Evolutionary conservation across 345 rosid species (phyloP), one percentile per base, ranked within the genome.

Genomic region (Trapa bicornis): DNA sequence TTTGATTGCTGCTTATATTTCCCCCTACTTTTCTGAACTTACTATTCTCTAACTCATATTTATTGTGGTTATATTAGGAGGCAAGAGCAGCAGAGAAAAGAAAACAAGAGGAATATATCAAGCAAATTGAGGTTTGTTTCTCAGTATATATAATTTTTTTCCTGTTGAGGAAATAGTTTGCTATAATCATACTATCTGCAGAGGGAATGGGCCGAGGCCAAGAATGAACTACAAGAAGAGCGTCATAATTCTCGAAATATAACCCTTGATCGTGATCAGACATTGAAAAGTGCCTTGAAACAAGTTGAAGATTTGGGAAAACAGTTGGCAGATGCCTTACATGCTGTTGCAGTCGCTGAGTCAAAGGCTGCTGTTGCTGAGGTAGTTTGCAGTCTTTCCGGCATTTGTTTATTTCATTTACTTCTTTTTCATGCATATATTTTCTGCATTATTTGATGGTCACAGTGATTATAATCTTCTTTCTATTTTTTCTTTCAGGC

Each of bases 171-270:
- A 7, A 5, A 58, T 2, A 36, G 11, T 63, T 47, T 53, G n/a
- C 39, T 65, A 42, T 65, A 37, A 36, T 50, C 54, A 10, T 9
- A 52, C 47, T 37, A 61, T 50, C 56, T 61, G 48, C 75, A 93
- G 99, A 86, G 83, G 77, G 99, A 93, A 80, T 91, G 97, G 99
- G 95, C 91, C 68, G 91, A 88, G 75, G 96, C 93, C 42, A 93
- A 87, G 83, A 86, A 77, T 65, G 95, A 93, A 72, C 77, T 91
- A 73, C 95, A 88, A 80, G 92, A 82, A 77, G 97, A 85, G 80
- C 80, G 85, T 64, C 86, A 86, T 68, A 83, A 76, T 80, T 84
- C 83, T 38, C 92, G 89, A 70, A 76, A 67, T 65, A 83, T 86
- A 54, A 78, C 76, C 68, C 78, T 79, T 41, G 96, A 84, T 68